Evolutionary conservation across 2,329 filamentous ascomycete species (phyloP), one percentile per base, ranked within the genome.

Genomic region (Lachnellula subtilissima): DNA sequence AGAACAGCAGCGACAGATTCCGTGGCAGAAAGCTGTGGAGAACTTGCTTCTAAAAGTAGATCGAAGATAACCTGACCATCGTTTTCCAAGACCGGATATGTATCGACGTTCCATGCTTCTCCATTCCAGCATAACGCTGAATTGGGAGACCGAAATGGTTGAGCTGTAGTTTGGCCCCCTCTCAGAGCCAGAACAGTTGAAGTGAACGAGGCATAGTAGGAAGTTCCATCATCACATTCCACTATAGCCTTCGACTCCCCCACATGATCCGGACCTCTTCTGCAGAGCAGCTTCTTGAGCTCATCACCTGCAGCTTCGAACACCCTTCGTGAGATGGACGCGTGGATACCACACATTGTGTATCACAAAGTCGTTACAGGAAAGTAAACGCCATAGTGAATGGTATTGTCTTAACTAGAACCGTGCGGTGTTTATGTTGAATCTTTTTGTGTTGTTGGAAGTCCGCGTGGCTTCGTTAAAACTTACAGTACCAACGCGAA

Each of bases 81-180:
- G 68, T 96, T 97, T 55, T 85, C 88, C 42, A 67, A 56, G n/a
- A 96, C 76, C 1, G 71, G 65, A 9, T 78, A 65, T 36, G 78
- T 79, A 8, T 72, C 73, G 50, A 96, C 78, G 55, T 81, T 86
- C 94, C 94, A 99, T 1, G 91, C 93, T 70, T 99, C 94, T 45
- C 94, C 94, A 68, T 99, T 99, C 94, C 94, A 99, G 78, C 93
- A 97, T 2, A 99, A 78, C 0, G 89, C 76, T 1, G 87, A 90
- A 4, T 79, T 78, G 2, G 68, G 39, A 61, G 87, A 81, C 43
- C 80, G 71, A 4, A 96, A 80, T 2, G 94, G 94, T 70, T 97
- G 94, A 36, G 74, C 70, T 6, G 86, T 83, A 50, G 94, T 69
- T 59, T 82, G 76, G 50, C 84, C 80, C 25, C 93, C 93, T 64